Conservation (phyloP, 2,329 filamentous ascomycete genomes). For the Bisporella sp. region DNA sequence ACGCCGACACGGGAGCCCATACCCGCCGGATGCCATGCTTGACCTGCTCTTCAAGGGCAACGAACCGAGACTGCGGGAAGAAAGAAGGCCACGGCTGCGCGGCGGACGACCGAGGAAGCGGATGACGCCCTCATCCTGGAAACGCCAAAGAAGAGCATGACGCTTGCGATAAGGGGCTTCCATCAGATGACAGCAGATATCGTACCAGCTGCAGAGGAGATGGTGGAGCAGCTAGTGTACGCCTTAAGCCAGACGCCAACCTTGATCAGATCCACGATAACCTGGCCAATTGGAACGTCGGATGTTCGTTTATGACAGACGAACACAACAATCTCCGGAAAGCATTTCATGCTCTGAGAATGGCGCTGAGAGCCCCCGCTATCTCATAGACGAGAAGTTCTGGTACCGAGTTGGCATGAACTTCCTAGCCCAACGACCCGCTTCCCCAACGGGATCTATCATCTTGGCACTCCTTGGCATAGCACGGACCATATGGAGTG, state of each 20-base stretch:
- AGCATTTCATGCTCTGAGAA: not conserved
- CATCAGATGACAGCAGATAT: not conserved
- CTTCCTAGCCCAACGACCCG: too few species aligned
- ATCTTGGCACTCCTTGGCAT: too few species aligned
- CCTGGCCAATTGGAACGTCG: not conserved
- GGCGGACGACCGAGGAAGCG: not conserved
- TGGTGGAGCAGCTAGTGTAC: not conserved
- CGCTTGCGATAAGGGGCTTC: not conserved
- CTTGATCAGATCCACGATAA: not conserved
- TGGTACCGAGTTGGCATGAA: too few species aligned
- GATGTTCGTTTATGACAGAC: not conserved
- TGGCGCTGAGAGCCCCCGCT: too few species aligned
- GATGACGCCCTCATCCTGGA: not conserved
- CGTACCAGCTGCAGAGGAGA: not conserved
- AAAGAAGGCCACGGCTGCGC: not conserved
- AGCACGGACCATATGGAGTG: too few species aligned
- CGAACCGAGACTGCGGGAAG: not conserved
- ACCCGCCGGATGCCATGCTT: not conserved
- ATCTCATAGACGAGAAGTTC: too few species aligned
- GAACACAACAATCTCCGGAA: not conserved
- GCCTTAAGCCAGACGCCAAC: not conserved
- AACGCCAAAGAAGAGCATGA: not conserved
- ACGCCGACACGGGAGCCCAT: not conserved
- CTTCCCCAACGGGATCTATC: too few species aligned
- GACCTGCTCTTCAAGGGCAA: not conserved